phyloP scores from a whole-genome alignment of 225 moss, liverwort and hornwort genomes.

The Lunularia cruciata region DNA sequence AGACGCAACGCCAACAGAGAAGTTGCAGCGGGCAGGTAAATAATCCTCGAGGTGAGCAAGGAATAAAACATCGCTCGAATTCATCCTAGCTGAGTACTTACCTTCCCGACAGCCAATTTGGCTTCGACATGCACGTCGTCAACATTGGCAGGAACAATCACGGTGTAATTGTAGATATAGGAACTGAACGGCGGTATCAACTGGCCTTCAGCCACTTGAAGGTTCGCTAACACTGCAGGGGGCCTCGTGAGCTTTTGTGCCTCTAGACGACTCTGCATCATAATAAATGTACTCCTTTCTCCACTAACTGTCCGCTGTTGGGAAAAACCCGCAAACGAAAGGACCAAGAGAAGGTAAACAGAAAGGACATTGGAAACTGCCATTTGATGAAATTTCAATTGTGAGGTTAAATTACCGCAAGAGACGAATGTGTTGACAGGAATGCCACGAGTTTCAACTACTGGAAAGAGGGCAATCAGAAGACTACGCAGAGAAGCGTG shows the following conservation, averaged over 20 bases:
- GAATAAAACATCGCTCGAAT: too few relatives aligned
- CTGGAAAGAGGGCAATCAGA: neutral
- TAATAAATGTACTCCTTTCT: slow-evolving; percentile 7
- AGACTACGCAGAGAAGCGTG: too few relatives aligned
- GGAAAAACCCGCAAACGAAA: slow-evolving; percentile 10
- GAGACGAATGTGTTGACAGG: neutral
- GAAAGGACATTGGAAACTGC: neutral
- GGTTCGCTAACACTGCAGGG: slow-evolving; percentile 8
- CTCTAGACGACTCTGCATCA: neutral
- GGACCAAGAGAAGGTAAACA: neutral
- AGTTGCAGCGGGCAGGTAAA: too few relatives aligned
- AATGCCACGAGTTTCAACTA: neutral
- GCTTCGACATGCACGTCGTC: neutral
- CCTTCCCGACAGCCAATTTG: slow-evolving; percentile 18
- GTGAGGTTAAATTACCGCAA: neutral
- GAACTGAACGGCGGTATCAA: slow-evolving; percentile 11
- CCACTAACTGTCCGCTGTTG: neutral
- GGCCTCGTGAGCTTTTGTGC: neutral
- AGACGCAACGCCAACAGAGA: too few relatives aligned
- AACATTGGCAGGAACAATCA: slow-evolving; percentile 9
- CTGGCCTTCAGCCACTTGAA: slow-evolving; percentile 14
- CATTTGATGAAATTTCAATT: slow-evolving; percentile 1
- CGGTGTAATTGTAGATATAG: slow-evolving; percentile 7
- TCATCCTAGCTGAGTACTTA: too few relatives aligned
- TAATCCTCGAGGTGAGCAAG: too few relatives aligned